Evolutionary conservation across 2,329 filamentous ascomycete species (phyloP).

Genomic region (Geosmithia morbida): DNA sequence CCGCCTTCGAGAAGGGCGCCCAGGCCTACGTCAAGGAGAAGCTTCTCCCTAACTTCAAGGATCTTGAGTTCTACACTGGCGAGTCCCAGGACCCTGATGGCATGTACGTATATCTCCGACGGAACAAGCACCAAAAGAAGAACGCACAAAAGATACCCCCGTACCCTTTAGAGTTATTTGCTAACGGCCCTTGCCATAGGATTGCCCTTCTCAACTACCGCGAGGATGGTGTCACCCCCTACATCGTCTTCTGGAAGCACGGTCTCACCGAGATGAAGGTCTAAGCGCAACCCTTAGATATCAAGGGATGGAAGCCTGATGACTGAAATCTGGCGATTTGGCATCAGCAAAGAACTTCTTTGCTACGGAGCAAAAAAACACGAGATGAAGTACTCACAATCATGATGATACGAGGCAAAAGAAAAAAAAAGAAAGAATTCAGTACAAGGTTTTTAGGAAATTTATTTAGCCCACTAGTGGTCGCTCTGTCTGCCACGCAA

Average conservation of each 20-base stretch:
- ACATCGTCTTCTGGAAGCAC: conserved; percentile 87
- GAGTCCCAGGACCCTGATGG: conserved; percentile 86
- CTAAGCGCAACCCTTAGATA: conserved; percentile 33
- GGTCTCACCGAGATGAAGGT: conserved; percentile 84
- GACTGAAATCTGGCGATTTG: not conserved
- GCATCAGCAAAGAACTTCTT: not conserved
- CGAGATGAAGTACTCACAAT: not conserved
- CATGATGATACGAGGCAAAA: not conserved
- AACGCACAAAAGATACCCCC: too few species aligned
- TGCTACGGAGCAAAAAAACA: not conserved
- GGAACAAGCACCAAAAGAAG: too few species aligned
- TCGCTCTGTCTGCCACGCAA: not conserved
- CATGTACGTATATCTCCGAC: conserved; percentile 55
- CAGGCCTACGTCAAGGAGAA: conserved; percentile 65
- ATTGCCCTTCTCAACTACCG: conserved; percentile 93
- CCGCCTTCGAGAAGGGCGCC: conserved; percentile 68
- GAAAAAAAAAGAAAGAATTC: not conserved
- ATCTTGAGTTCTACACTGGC: conserved; percentile 90
- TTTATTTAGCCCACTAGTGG: not conserved
- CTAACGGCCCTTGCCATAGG: conserved; percentile 28
- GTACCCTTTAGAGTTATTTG: not conserved
- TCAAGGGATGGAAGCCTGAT: not conserved
- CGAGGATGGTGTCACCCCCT: conserved; percentile 87
- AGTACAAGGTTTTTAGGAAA: not conserved
- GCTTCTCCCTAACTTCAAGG: conserved; percentile 75